phyloP scores from a whole-genome alignment of 148 eudicot species.

The Drosera capensis region DNA sequence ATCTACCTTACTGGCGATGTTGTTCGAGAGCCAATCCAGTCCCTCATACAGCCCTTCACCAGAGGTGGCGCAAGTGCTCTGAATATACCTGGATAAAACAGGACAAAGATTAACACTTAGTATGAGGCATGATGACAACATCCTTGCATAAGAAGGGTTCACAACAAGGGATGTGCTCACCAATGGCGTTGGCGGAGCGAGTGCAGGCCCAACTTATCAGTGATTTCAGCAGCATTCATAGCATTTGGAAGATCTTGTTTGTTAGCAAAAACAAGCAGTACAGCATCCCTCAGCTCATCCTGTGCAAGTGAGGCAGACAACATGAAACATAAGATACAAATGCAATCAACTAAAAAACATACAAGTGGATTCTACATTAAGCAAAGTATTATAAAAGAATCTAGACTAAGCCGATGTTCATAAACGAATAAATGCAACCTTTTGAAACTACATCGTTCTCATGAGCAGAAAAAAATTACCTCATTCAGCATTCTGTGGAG shows the following conservation, averaged over 20 bases:
- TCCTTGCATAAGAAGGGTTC: too few relatives aligned
- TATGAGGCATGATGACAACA: too few relatives aligned
- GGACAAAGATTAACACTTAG: neutral
- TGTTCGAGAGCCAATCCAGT: constrained; percentile 52
- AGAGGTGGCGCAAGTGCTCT: constrained; percentile 54
- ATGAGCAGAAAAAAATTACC: constrained; percentile 12
- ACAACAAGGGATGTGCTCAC: too few relatives aligned
- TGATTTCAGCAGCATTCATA: constrained; percentile 61
- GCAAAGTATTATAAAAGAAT: too few relatives aligned
- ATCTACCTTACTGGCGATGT: constrained; percentile 44
- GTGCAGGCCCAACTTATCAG: constrained; percentile 64
- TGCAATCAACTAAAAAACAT: neutral
- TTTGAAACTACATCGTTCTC: neutral
- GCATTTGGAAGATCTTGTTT: constrained; percentile 78
- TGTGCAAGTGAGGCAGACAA: constrained; percentile 4
- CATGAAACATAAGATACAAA: neutral
- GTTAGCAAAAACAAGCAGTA: constrained; percentile 58
- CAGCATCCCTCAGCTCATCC: constrained; percentile 74
- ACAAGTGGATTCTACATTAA: too few relatives aligned
- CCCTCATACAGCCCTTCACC: constrained; percentile 60
- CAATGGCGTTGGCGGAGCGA: constrained; percentile 71
- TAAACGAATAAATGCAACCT: neutral
- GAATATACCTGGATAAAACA: constrained; percentile 35
- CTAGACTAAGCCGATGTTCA: neutral
- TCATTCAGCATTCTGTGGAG: constrained; percentile 67